phyloP scores from a whole-genome alignment of 768 basidiomycete species.

The Sistotremastrum suecicum region DNA sequence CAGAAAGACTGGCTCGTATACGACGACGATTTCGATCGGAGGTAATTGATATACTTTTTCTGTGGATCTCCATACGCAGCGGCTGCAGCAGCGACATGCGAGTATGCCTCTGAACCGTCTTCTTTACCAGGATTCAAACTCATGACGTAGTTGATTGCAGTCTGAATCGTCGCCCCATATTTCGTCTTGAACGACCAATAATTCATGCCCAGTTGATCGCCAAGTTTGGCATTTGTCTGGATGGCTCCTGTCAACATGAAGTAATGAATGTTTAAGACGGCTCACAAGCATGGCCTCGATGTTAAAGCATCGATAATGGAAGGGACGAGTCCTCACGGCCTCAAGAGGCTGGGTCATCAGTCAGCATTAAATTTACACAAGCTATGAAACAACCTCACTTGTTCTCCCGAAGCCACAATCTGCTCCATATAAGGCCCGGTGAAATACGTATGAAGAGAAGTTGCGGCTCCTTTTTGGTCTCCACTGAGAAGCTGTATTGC shows the following conservation, averaged over 20 bases:
- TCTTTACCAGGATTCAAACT: conserved; percentile 25
- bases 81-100: conserved; percentile 42
- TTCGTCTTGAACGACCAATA: conserved; percentile 32
- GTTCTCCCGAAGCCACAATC: conserved; percentile 43
- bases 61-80: conserved; percentile 46
- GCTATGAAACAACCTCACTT: conserved; percentile 19
- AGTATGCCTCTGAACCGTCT: conserved; percentile 34
- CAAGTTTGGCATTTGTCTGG: conserved; percentile 40
- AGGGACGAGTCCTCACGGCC: conserved; percentile 44
- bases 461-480: conserved; percentile 33
- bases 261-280: conserved; percentile 1
- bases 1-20: conserved; percentile 29
- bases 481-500: conserved; percentile 40
- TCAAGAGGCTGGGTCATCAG: conserved; percentile 36
- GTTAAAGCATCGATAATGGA: conserved; percentile 57
- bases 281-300: conserved; percentile 51
- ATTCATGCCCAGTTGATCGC: conserved; percentile 34
- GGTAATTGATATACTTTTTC: conserved; percentile 36
- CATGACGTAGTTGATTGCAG: conserved; percentile 45
- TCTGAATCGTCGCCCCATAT: conserved; percentile 39
- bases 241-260: neutral
- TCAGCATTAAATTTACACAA: neutral
- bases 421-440: conserved; percentile 33
- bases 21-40: conserved; percentile 17
- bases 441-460: conserved; percentile 37